phyloP scores from a whole-genome alignment of 129 eudicot species.

The Glebionis coronaria region DNA sequence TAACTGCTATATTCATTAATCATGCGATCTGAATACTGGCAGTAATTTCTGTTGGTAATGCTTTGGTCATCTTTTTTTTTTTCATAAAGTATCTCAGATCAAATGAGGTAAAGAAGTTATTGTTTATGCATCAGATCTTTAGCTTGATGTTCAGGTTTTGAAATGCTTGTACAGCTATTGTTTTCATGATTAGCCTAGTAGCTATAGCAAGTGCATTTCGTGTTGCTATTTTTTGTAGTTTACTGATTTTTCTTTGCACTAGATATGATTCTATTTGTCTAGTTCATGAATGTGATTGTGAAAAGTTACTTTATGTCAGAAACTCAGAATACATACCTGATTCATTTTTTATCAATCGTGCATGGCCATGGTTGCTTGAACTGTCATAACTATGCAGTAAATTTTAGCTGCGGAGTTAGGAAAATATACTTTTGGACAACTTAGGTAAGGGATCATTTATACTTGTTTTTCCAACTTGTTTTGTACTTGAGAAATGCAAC shows the following conservation, averaged over 20 bases:
- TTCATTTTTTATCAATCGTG: too few species aligned
- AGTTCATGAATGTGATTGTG: too few species aligned
- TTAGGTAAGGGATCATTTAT: too few species aligned
- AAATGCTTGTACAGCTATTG: neutral
- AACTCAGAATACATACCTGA: too few species aligned
- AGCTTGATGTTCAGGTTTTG: neutral
- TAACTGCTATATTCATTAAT: constrained; percentile 14
- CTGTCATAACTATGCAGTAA: too few species aligned
- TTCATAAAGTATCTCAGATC: neutral
- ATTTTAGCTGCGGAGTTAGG: too few species aligned
- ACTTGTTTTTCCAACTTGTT: too few species aligned
- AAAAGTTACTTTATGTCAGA: too few species aligned
- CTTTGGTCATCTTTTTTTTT: neutral
- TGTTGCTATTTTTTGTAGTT: constrained; percentile 1
- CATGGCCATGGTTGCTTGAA: too few species aligned
- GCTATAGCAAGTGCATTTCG: neutral
- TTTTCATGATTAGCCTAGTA: neutral
- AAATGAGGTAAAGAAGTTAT: neutral
- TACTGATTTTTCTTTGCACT: neutral
- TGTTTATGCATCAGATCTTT: constrained; percentile 8
- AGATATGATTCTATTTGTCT: too few species aligned
- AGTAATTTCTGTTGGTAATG: constrained; percentile 10
- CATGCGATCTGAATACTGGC: neutral
- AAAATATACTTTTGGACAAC: too few species aligned
- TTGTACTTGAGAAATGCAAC: too few species aligned